phyloP scores from a whole-genome alignment of 2,329 filamentous ascomycete species.

The Chaetomium strumarium region DNA sequence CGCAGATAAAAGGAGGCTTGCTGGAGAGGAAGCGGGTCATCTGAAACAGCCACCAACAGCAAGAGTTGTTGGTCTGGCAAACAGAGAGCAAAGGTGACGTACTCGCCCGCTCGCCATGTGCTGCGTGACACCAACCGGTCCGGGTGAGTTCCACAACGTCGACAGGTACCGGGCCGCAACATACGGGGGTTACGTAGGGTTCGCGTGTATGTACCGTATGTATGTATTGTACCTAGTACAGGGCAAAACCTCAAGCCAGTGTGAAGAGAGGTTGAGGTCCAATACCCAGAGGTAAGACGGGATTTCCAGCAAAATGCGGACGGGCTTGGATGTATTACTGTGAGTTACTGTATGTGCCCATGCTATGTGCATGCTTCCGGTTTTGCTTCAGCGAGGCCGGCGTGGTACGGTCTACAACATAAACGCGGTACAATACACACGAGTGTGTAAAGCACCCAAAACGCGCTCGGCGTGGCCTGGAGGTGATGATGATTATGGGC shows the following conservation, averaged over 20 bases:
- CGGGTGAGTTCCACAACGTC: conserved; percentile 1
- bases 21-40: conserved; percentile 1
- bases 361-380: no score
- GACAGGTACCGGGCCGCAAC: neutral
- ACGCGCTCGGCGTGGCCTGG: no score
- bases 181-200: neutral
- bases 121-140: neutral
- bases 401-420: no score
- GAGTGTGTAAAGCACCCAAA: no score
- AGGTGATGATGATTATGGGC: no score
- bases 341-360: no score
- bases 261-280: no score
- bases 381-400: no score
- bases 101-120: neutral
- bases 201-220: neutral
- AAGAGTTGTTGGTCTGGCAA: neutral
- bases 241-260: neutral
- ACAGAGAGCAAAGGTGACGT: neutral
- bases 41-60: neutral
- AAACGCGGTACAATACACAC: no score
- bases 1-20: conserved; percentile 4
- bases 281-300: neutral
- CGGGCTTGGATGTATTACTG: no score
- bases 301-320: no score
- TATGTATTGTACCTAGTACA: neutral